Percentiles rank a stretch among this genome's conserved stretches.
phyloP scores from a whole-genome alignment of 2,329 filamentous ascomycete species.

The Pseudocercospora pini-densiflorae region DNA sequence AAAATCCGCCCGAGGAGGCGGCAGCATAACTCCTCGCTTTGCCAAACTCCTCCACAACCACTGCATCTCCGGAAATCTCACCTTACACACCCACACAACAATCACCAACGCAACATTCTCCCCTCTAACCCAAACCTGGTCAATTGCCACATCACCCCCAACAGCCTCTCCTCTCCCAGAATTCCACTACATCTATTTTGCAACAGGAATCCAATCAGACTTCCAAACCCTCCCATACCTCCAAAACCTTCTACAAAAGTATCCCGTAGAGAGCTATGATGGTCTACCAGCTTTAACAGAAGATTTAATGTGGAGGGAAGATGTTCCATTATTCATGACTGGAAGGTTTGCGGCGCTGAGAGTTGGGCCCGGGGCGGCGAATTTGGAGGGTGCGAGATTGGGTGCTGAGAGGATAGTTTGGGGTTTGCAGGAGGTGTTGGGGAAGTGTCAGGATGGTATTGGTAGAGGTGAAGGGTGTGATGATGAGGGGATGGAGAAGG shows the following conservation, averaged over 20 bases:
- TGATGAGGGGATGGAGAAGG: conserved; percentile 32
- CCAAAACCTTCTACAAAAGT: conserved; percentile 59
- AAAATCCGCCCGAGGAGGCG: conserved; percentile 69
- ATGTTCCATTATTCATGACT: conserved; percentile 74
- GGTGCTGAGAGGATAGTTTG: conserved; percentile 76
- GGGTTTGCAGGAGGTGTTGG: conserved; percentile 62
- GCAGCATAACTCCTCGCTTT: conserved; percentile 74
- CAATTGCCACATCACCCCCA: conserved; percentile 58
- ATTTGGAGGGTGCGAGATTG: conserved; percentile 72
- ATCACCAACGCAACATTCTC: conserved; percentile 60
- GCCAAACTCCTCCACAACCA: conserved; percentile 69
- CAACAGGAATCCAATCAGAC: conserved; percentile 72
- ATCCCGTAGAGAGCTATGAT: conserved; percentile 65
- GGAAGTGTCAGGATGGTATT: neutral
- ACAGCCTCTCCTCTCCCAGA: conserved; percentile 45
- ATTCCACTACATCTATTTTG: conserved; percentile 74
- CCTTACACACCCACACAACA: conserved; percentile 62
- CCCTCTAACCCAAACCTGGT: conserved; percentile 52
- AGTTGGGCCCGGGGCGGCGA: conserved; percentile 73
- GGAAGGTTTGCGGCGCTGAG: conserved; percentile 70
- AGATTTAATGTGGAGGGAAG: conserved; percentile 74
- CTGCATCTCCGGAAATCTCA: conserved; percentile 55
- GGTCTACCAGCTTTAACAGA: conserved; percentile 76
- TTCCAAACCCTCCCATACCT: conserved; percentile 66
- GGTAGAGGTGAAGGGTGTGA: conserved; percentile 5